Evolutionary conservation across 768 basidiomycete species (phyloP), one percentile per base, ranked within the genome.

Genomic region (Candolleomyces aberdarensis): DNA sequence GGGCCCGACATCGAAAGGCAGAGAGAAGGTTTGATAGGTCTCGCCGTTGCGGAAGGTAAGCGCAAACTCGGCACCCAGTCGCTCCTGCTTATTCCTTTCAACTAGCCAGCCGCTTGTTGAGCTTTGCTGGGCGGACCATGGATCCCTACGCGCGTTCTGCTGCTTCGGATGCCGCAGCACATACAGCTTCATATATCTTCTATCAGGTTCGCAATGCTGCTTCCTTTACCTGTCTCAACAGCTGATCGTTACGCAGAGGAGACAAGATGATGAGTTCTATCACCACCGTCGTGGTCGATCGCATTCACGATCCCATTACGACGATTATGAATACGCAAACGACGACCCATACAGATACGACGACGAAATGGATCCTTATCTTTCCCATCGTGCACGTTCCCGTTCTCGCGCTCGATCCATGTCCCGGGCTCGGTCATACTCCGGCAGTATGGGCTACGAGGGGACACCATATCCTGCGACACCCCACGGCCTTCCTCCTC

Each of bases 31-130:
- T 73, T 91, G 14, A 81, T 84, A 29, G 89, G 84, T 1, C 76
- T 90, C 29, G 88, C 90, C 11, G 78, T 88, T 29, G 89, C 83
- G 43, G 90, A 92, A 83, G 86, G 89, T 88, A 65, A 58, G 64
- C 59, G 15, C 49, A 51, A 51, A 59, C 52, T 41, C 36, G 36
- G 11, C 5, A 5, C 11, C 36, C 1, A 36, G 36, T 11, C 11
- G 36, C 36, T 11, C 36, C 11, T 11, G 11, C 36, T 36, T 1
- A 36, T 36, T 36, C 36, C 36, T 36, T 36, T 36, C 36, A 36
- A 36, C 1, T 63, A 90, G 89, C 83, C 4, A 78, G 81, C 20
- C 80, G 82, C 32, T 71, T 92, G 3, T 77, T 87, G 69, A 78
- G 81, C 44, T 83, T 77, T 62, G 73, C 83, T 11, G 71, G 76